Conservation (phyloP, 2,329 filamentous ascomycete species). For the Arthrobotrys pseudoclavata region DNA sequence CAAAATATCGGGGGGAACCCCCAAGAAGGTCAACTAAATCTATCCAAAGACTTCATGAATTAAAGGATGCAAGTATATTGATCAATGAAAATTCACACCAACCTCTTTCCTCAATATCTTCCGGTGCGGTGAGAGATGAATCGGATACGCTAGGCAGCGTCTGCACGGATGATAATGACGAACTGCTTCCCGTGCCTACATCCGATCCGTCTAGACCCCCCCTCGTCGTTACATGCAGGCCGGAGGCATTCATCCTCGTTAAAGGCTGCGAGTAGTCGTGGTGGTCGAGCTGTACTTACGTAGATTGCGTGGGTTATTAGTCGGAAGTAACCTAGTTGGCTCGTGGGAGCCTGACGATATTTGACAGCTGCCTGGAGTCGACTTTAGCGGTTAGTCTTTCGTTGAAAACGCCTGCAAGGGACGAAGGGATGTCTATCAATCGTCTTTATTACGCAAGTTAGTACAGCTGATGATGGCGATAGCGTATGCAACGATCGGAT, state of each 20-base stretch:
- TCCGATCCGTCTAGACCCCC: slow-evolving; percentile 50
- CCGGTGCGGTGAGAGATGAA: slow-evolving; percentile 28
- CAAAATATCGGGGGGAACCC: slow-evolving; percentile 6
- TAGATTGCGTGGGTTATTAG: slow-evolving; percentile 34
- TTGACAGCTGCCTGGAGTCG: slow-evolving; percentile 55
- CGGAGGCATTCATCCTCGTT: slow-evolving; percentile 34
- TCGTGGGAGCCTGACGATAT: slow-evolving; percentile 57
- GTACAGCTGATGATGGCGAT: slow-evolving; percentile 1
- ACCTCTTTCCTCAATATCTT: slow-evolving; percentile 40
- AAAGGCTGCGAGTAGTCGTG: slow-evolving; percentile 20
- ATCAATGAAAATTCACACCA: slow-evolving; percentile 21
- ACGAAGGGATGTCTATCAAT: slow-evolving; percentile 29
- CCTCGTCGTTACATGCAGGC: slow-evolving; percentile 48
- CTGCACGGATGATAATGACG: slow-evolving; percentile 36
- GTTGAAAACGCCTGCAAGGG: slow-evolving; percentile 46
- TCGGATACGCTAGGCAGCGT: slow-evolving; percentile 57
- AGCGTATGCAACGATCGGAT: slow-evolving; percentile 10
- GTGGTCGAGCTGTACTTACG: slow-evolving; percentile 21
- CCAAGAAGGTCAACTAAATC: slow-evolving; percentile 14
- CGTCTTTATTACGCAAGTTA: slow-evolving; percentile 32
- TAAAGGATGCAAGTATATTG: background rate
- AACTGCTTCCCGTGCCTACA: slow-evolving; percentile 49
- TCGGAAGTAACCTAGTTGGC: slow-evolving; percentile 47
- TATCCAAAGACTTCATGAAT: background rate
- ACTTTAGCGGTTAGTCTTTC: slow-evolving; percentile 43